A percentile compares a stretch with the other conserved stretches of the same genome.
phyloP scores from a whole-genome alignment of 306 rosid species.

The Quercus robur region DNA sequence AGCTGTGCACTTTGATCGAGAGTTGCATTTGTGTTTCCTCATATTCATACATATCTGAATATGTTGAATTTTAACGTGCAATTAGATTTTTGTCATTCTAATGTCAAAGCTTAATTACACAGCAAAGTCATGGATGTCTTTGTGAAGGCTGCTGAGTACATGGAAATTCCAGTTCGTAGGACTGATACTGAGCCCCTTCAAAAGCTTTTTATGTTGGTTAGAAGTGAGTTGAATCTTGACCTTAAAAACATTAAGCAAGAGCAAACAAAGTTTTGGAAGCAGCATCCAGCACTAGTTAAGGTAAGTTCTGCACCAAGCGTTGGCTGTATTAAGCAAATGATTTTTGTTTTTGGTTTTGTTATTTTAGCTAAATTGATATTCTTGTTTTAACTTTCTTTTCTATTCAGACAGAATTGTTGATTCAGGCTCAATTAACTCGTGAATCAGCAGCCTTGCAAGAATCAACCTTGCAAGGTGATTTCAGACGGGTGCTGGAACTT shows the following conservation, averaged over 20 bases:
- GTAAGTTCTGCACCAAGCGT: constrained; percentile 36
- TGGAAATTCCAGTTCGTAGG: constrained; percentile 96
- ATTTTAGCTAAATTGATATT: constrained; percentile 17
- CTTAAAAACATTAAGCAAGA: constrained; percentile 98
- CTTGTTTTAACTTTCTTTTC: constrained; percentile 29
- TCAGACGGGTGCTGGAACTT: constrained; percentile 78
- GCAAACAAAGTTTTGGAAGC: constrained; percentile 98
- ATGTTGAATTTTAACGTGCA: constrained; percentile 1
- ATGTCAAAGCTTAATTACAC: constrained; percentile 17
- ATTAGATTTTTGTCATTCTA: neutral
- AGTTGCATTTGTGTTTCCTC: neutral
- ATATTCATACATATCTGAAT: neutral
- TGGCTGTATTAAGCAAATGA: constrained; percentile 2
- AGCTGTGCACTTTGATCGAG: neutral
- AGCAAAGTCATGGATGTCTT: constrained; percentile 99
- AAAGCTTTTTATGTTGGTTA: constrained; percentile 87
- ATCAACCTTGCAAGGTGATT: constrained; percentile 77
- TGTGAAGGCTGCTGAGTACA: constrained; percentile 91
- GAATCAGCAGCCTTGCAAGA: constrained; percentile 56
- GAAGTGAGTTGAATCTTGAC: constrained; percentile 98
- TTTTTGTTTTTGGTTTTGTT: neutral
- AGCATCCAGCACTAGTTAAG: constrained; percentile 96
- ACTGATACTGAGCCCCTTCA: constrained; percentile 94
- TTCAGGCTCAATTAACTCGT: constrained; percentile 93
- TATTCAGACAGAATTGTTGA: constrained; percentile 88